Conservation (phyloP, 352 stramenopile genomes). For the Pythium inflatum region DNA sequence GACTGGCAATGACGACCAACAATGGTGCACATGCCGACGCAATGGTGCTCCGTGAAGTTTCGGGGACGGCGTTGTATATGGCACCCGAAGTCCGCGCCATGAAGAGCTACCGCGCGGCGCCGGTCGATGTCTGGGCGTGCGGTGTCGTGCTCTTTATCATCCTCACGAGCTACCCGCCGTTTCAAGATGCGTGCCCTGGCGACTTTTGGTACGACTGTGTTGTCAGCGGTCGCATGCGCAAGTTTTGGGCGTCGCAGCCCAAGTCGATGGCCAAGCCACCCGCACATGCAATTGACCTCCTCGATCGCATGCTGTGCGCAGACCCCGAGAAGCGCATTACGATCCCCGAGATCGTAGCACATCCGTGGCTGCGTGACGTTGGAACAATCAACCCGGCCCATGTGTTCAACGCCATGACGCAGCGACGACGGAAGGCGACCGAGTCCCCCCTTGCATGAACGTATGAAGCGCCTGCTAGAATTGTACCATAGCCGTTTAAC, state of each 20-base stretch:
- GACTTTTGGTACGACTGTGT: slow-evolving; percentile 84
- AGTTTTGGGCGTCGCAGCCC: slow-evolving; percentile 64
- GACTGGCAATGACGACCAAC: slow-evolving; percentile 57
- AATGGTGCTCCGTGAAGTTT: slow-evolving; percentile 60
- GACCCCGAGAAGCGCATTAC: slow-evolving; percentile 67
- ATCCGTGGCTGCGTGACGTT: slow-evolving; percentile 62
- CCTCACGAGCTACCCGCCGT: slow-evolving; percentile 87
- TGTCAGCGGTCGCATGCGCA: slow-evolving; percentile 46
- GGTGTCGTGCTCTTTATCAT: slow-evolving; percentile 93
- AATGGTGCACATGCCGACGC: slow-evolving; percentile 33
- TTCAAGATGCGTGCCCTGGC: slow-evolving; percentile 67
- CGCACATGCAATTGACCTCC: slow-evolving; percentile 67
- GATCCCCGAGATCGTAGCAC: slow-evolving; percentile 53
- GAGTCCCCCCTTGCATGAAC: neutral
- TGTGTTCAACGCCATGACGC: slow-evolving; percentile 48
- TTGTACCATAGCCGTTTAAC: slow-evolving; percentile 12
- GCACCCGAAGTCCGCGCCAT: slow-evolving; percentile 77
- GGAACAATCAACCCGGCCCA: slow-evolving; percentile 41
- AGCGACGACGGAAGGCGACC: slow-evolving; percentile 30
- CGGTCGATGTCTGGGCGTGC: slow-evolving; percentile 88
- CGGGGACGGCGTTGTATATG: slow-evolving; percentile 89
- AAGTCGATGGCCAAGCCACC: slow-evolving; percentile 45
- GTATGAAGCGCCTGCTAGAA: too few species aligned
- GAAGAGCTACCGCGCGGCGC: slow-evolving; percentile 67
- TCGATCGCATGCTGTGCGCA: slow-evolving; percentile 65